Evolutionary conservation across 2,329 filamentous ascomycete species (phyloP), one percentile per base, ranked within the genome.

Genomic region (Neocucurbitaria cava): DNA sequence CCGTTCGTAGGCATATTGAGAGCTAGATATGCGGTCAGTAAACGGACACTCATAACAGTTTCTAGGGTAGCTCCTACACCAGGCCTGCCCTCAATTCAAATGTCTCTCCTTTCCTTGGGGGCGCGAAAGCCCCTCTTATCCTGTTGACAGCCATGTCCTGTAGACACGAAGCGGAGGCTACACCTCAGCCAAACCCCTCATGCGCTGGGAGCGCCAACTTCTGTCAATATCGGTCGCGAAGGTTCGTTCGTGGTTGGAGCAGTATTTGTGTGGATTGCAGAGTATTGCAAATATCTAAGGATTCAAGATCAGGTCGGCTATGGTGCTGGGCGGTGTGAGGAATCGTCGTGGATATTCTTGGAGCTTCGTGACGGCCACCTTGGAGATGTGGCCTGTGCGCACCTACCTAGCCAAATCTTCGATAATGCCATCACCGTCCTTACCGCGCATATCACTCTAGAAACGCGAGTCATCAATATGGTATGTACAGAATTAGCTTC

Each of bases 1-100:
- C 84, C 87, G 89, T 85, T 99, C 95, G 80, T 96, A 97, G 56
- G 95, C 95, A 89, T 98, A 99, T 81, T 99, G 95, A 62, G 95
- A 99, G 61, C 96, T 85, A 64, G 47, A 51, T 48, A 78, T 66
- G 79, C 72, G 61, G 73, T 75, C 55, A 75, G 69, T 61, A 51
- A n/a, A 26, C 54, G 56, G 47, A 56, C 60, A 58, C 31, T 46
- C 54, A 50, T 36, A 52, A 39, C 45, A 47, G 35, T 42, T 46
- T 28, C 46, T 31, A 10, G 52, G 47, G 40, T 31, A 21, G 26
- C 24, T 55, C 70, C 58, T 84, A 86, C 80, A 88, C 95, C 76
- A 99, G 83, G 35, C 95, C 95, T 61, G 94, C 92, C 76, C 95
- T 89, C 79, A 99, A 82, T 83, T 99, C 95, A 76, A 96, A 98